Evolutionary conservation across 2,329 filamentous ascomycete genomes (phyloP).

Genomic region (Beauveria sp.): DNA sequence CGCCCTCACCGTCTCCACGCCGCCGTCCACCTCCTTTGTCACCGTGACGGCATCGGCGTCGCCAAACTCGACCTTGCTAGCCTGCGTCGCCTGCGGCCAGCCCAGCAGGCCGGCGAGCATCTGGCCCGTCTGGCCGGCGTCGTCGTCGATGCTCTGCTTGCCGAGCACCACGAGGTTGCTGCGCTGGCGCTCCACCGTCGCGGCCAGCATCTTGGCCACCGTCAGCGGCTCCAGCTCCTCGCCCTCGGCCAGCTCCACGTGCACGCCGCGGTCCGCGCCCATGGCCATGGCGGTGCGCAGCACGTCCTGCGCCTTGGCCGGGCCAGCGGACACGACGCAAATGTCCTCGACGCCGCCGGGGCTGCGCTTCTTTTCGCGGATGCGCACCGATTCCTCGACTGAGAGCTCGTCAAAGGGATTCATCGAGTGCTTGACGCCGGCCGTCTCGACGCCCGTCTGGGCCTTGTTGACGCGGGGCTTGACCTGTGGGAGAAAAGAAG

Average conservation of each 20-base stretch:
- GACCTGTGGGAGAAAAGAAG: slow-evolving; percentile 37
- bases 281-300: slow-evolving; percentile 97
- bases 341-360: slow-evolving; percentile 81
- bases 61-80: slow-evolving; percentile 71
- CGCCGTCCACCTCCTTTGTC: slow-evolving; percentile 89
- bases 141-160: slow-evolving; percentile 98
- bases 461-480: slow-evolving; percentile 63
- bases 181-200: slow-evolving; percentile 74
- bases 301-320: slow-evolving; percentile 78
- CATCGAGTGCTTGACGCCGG: slow-evolving; percentile 93
- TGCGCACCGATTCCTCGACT: slow-evolving; percentile 88
- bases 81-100: slow-evolving; percentile 94
- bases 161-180: slow-evolving; percentile 89
- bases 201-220: slow-evolving; percentile 84
- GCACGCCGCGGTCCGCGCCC: slow-evolving; percentile 88
- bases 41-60: slow-evolving; percentile 66
- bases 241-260: slow-evolving; percentile 71
- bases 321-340: slow-evolving; percentile 80
- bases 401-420: slow-evolving; percentile 99
- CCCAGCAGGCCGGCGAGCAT: slow-evolving; percentile 91
- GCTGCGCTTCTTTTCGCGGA: slow-evolving; percentile 76
- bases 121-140: slow-evolving; percentile 91
- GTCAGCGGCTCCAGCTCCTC: slow-evolving; percentile 77
- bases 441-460: slow-evolving; percentile 82
- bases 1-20: slow-evolving; percentile 78